Evolutionary conservation across 306 rosid genomes (phyloP).

Genomic region (Castanopsis chinensis): DNA sequence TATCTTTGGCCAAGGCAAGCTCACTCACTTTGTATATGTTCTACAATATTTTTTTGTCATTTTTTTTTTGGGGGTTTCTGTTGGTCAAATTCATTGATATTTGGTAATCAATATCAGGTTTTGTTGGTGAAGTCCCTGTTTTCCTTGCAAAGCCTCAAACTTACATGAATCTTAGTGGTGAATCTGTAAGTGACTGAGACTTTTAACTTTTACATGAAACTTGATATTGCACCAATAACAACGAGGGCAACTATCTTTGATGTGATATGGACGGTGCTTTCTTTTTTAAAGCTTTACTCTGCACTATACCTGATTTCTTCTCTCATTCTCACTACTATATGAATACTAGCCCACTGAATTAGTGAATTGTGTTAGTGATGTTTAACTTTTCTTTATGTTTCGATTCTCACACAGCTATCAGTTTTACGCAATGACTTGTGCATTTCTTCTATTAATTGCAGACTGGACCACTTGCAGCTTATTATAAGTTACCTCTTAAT

Average conservation of each 20-base stretch:
- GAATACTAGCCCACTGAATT: neutral
- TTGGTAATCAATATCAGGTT: slow-evolving; percentile 39
- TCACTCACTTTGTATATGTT: neutral
- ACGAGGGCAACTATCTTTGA: neutral
- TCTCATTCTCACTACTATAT: neutral
- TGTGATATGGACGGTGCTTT: neutral
- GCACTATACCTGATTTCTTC: neutral
- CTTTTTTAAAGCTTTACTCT: neutral
- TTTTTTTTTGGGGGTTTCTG: slow-evolving; percentile 9
- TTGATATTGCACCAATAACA: neutral
- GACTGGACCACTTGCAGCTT: slow-evolving; percentile 92
- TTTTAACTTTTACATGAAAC: neutral
- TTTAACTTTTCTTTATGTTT: neutral
- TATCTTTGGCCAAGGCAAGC: slow-evolving; percentile 64
- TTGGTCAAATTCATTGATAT: slow-evolving; percentile 16
- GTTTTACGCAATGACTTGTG: slow-evolving; percentile 9
- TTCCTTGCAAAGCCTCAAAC: slow-evolving; percentile 97
- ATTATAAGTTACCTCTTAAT: slow-evolving; percentile 91
- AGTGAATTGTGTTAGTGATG: neutral
- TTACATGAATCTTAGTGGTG: slow-evolving; percentile 93
- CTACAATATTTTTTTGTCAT: neutral
- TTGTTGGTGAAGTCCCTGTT: slow-evolving; percentile 76
- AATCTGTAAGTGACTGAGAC: slow-evolving; percentile 66
- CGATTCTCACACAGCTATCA: slow-evolving; percentile 4
- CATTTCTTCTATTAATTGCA: slow-evolving; percentile 37